These are phyloP conservation scores for Botryotinia globosa DNA, from an alignment of 2,329 filamentous ascomycete species.

Conservation along the genomic window DNA sequence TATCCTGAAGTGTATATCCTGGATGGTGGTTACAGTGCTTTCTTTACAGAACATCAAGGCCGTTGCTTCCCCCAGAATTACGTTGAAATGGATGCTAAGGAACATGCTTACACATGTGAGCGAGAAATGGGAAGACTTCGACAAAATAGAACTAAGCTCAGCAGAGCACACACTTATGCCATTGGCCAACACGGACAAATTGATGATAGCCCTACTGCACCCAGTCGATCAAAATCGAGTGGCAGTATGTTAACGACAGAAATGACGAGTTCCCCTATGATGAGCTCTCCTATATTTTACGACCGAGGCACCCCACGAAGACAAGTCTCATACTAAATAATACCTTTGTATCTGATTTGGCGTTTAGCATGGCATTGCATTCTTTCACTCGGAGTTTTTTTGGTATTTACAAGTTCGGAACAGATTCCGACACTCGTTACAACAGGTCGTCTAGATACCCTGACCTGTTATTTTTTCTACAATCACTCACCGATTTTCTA, in stretches of 20 bases:
- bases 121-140: conserved; percentile 91
- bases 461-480: conserved; percentile 18
- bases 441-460: conserved; percentile 19
- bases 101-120: conserved; percentile 90
- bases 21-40: conserved; percentile 92
- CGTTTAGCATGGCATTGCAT: conserved; percentile 27
- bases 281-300: conserved; percentile 44
- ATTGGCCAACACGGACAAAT: conserved; percentile 71
- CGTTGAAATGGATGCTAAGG: conserved; percentile 91
- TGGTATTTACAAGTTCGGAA: conserved; percentile 14
- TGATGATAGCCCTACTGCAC: conserved; percentile 58
- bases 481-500: conserved; percentile 9
- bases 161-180: conserved; percentile 88
- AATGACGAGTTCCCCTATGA: conserved; percentile 26
- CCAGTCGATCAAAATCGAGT: conserved; percentile 33
- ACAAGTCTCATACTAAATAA: conserved; percentile 60
- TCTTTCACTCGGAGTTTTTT: conserved; percentile 16
- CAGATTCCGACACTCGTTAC: conserved; percentile 15
- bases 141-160: conserved; percentile 76
- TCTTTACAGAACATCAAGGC: conserved; percentile 74
- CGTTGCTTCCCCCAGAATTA: conserved; percentile 94
- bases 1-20: conserved; percentile 98
- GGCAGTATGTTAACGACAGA: conserved; percentile 39
- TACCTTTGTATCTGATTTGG: conserved; percentile 31
- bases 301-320: conserved; percentile 56